phyloP scores from a whole-genome alignment of 768 basidiomycete species.

The Russula foetens region DNA sequence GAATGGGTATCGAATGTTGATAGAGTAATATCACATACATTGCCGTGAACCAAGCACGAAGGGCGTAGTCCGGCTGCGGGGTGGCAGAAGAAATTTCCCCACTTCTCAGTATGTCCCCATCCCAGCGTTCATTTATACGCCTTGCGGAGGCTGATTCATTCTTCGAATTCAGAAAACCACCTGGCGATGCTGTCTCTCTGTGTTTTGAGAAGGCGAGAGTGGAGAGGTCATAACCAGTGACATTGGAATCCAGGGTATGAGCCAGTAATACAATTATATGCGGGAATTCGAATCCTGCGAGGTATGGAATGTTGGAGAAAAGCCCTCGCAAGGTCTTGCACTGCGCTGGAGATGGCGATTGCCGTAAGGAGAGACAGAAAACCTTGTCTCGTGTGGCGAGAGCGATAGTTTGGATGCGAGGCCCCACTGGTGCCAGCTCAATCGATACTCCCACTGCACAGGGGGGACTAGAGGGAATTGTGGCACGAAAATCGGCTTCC shows the following conservation, averaged over 20 bases:
- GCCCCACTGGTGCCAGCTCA: background rate
- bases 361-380: background rate
- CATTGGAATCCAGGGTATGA: background rate
- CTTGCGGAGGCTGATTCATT: background rate
- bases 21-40: background rate
- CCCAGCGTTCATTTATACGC: conserved; percentile 4
- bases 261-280: background rate
- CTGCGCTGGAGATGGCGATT: background rate
- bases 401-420: background rate
- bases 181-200: background rate
- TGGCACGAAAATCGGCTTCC: background rate
- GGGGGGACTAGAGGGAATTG: background rate
- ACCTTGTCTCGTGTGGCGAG: background rate
- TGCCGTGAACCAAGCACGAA: conserved; percentile 16
- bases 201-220: background rate
- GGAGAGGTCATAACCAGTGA: conserved; percentile 8
- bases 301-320: conserved; percentile 5
- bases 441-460: background rate
- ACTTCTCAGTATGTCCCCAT: background rate
- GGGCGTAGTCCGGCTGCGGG: background rate
- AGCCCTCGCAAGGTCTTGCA: background rate
- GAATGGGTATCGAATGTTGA: background rate
- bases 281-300: conserved; percentile 12
- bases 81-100: background rate
- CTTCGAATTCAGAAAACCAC: background rate